Evolutionary conservation across 805 yeast genomes (phyloP).

Genomic region (Pichia gijzeniarum): DNA sequence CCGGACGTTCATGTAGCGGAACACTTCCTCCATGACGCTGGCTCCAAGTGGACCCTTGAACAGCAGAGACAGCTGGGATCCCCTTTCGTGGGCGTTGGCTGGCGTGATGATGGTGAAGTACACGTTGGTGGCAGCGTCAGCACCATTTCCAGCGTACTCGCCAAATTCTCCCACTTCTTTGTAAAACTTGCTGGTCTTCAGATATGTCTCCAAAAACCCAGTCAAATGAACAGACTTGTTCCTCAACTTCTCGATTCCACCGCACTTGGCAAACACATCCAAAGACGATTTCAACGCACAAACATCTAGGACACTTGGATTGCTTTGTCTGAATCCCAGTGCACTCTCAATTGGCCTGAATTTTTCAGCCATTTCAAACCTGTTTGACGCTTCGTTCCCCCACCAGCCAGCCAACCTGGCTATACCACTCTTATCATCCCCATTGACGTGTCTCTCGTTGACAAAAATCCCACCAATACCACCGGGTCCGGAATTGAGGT

Average conservation of each 20-base stretch:
- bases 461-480: constrained; percentile 84
- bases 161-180: constrained; percentile 20
- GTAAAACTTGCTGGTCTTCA: constrained; percentile 44
- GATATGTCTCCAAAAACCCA: constrained; percentile 41
- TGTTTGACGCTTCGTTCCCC: constrained; percentile 69
- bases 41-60: constrained; percentile 49
- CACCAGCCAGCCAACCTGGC: constrained; percentile 96
- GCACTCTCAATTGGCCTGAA: constrained; percentile 86
- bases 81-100: constrained; percentile 47
- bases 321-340: constrained; percentile 80
- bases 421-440: constrained; percentile 29
- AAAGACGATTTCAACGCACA: constrained; percentile 66
- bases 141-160: constrained; percentile 16
- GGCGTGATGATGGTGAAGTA: constrained; percentile 76
- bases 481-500: constrained; percentile 90
- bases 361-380: constrained; percentile 74
- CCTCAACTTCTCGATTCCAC: constrained; percentile 58
- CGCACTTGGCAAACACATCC: constrained; percentile 49
- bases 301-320: constrained; percentile 83
- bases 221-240: constrained; percentile 55
- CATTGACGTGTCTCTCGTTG: constrained; percentile 40
- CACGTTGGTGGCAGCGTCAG: background rate
- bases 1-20: constrained; percentile 37
- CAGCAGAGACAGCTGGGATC: constrained; percentile 75
- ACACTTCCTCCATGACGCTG: constrained; percentile 56